Conservation (phyloP, 1,139 yeast species). For the Hansenula anomala region DNA sequence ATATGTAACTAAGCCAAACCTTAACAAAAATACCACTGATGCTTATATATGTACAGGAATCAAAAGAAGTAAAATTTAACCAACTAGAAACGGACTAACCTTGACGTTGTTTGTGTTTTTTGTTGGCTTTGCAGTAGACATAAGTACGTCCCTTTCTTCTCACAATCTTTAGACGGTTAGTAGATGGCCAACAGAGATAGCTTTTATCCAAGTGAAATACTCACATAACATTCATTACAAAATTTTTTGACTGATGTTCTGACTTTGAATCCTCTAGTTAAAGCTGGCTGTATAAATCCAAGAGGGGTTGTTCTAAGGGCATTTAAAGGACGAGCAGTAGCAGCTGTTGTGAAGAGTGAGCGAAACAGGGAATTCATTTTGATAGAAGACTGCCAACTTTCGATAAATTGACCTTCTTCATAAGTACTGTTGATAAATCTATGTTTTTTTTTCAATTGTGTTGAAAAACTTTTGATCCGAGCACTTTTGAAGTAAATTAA, state of each 20-base stretch:
- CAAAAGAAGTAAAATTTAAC: too few relatives aligned
- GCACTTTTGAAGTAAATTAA: too few relatives aligned
- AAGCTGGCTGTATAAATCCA: constrained; percentile 22
- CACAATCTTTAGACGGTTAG: constrained; percentile 42
- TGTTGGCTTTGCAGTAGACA: constrained; percentile 87
- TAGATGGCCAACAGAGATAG: neutral
- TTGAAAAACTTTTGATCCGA: too few relatives aligned
- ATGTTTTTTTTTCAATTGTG: too few relatives aligned
- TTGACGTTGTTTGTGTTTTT: constrained; percentile 96
- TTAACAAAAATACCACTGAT: too few relatives aligned
- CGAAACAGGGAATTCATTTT: constrained; percentile 17
- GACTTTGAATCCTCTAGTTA: constrained; percentile 57
- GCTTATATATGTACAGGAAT: constrained; percentile 1
- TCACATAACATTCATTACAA: constrained; percentile 79
- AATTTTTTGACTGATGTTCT: constrained; percentile 86
- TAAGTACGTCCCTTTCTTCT: constrained; percentile 92
- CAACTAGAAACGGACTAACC: too few relatives aligned
- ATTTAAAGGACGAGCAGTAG: constrained; percentile 13
- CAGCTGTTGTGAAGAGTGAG: constrained; percentile 11
- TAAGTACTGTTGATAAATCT: too few relatives aligned
- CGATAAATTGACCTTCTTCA: too few relatives aligned
- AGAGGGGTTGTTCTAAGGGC: constrained; percentile 12
- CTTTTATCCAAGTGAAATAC: neutral
- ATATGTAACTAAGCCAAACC: neutral
- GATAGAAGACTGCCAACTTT: too few relatives aligned